Evolutionary conservation across 345 rosid genomes (phyloP).

Genomic region (Orychophragmus violaceus): DNA sequence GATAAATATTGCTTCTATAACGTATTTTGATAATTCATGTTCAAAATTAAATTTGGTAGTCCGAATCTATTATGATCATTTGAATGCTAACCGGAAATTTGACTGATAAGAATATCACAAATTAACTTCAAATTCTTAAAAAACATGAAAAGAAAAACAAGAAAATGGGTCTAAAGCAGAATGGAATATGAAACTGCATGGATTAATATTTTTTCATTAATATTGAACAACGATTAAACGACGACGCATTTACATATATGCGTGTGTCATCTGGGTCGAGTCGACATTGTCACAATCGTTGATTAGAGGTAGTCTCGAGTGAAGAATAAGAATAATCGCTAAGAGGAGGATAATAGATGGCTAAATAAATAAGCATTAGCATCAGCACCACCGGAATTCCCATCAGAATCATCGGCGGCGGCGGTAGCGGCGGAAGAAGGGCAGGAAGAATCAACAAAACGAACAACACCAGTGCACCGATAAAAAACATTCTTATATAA

Average conservation of each 20-base stretch:
- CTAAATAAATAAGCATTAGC: conserved; percentile 26
- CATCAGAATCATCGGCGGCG: conserved; percentile 30
- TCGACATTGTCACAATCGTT: background rate
- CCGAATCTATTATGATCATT: background rate
- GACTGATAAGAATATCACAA: background rate
- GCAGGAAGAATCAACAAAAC: conserved; percentile 23
- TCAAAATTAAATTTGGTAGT: background rate
- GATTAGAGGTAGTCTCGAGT: background rate
- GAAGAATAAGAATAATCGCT: conserved; percentile 1
- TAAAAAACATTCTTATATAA: background rate
- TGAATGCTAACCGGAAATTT: background rate
- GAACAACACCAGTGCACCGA: conserved; percentile 14
- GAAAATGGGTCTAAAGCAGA: background rate
- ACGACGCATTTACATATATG: conserved; percentile 14
- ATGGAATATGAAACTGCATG: conserved; percentile 6
- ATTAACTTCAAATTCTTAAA: background rate
- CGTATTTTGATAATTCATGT: background rate
- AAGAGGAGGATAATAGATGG: conserved; percentile 20
- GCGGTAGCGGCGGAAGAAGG: conserved; percentile 27
- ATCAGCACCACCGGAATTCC: conserved; percentile 27
- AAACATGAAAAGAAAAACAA: background rate
- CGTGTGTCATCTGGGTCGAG: background rate
- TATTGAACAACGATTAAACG: background rate
- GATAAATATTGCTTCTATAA: background rate
- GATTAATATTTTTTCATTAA: conserved; percentile 4